Conservation (phyloP, 331 rosid genomes). For the Malus hybrid region DNA sequence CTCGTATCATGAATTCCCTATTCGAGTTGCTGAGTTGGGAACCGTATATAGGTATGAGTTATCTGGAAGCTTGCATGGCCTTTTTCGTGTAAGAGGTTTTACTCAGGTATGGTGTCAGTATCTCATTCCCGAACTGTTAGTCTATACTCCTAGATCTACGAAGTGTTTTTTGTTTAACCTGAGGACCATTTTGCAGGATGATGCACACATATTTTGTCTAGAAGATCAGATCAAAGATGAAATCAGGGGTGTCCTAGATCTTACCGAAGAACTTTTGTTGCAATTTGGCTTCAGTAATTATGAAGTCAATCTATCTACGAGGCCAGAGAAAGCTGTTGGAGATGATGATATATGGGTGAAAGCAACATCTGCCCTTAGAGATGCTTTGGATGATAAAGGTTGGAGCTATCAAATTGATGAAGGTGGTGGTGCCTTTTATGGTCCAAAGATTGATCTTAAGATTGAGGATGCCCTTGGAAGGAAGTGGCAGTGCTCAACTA, state of each 20-base stretch:
- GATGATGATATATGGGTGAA: constrained; percentile 78
- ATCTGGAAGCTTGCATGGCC: constrained; percentile 97
- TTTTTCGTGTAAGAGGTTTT: constrained; percentile 97
- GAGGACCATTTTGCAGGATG: constrained; percentile 58
- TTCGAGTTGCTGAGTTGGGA: constrained; percentile 89
- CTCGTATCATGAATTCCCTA: constrained; percentile 89
- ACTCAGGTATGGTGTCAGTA: constrained; percentile 55
- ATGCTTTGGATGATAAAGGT: constrained; percentile 88
- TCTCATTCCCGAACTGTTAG: constrained; percentile 13
- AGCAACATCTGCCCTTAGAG: constrained; percentile 77
- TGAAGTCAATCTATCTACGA: constrained; percentile 89
- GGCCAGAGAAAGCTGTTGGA: constrained; percentile 90
- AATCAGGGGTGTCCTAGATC: constrained; percentile 91
- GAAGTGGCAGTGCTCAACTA: constrained; percentile 99
- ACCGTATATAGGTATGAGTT: constrained; percentile 92
- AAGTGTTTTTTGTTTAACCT: constrained; percentile 19
- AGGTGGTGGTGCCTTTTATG: constrained; percentile 29
- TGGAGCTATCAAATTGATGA: constrained; percentile 89
- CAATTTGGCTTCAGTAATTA: constrained; percentile 88
- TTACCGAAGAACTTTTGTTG: constrained; percentile 62
- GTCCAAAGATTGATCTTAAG: constrained; percentile 97
- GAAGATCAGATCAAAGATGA: constrained; percentile 87
- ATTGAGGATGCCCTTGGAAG: constrained; percentile 99
- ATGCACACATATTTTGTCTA: constrained; percentile 95
- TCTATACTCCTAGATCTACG: not conserved